Evolutionary conservation across 768 basidiomycete species (phyloP).

Genomic region (Trichaptum fuscoviolaceum): DNA sequence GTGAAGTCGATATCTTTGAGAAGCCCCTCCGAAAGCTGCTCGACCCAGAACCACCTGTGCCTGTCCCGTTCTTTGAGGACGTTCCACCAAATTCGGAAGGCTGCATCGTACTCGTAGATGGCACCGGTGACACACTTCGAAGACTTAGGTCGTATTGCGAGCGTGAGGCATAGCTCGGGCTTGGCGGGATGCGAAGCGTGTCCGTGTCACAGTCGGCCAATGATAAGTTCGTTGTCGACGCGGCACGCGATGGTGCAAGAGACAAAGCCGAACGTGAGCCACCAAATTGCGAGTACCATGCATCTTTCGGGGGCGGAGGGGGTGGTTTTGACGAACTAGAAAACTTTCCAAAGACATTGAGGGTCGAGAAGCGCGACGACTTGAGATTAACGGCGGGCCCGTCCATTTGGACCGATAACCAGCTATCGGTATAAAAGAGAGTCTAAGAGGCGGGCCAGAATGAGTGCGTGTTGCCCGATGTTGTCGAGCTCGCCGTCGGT

Average conservation of each 20-base stretch:
- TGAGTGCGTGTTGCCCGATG: neutral
- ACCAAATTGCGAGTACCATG: neutral
- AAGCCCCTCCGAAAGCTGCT: slow-evolving; percentile 3
- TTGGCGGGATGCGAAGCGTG: slow-evolving; percentile 1
- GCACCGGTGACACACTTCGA: neutral
- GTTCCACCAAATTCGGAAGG: neutral
- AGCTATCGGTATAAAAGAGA: slow-evolving; percentile 1
- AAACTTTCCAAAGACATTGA: slow-evolving; percentile 1
- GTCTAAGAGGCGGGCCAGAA: neutral
- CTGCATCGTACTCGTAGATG: neutral
- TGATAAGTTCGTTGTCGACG: neutral
- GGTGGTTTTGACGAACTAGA: neutral
- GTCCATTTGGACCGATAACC: slow-evolving; percentile 1
- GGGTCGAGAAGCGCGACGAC: neutral
- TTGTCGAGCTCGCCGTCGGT: neutral
- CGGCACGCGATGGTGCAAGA: neutral
- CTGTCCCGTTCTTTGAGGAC: neutral
- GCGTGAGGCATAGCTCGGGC: neutral
- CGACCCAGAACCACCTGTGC: neutral
- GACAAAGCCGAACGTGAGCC: neutral
- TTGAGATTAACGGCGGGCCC: neutral
- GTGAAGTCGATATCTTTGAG: slow-evolving; percentile 1
- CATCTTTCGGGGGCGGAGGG: neutral
- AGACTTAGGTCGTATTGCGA: neutral
- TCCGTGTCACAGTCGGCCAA: neutral